Base-by-base conservation (phyloP, 2,329 filamentous ascomycete species). In the Verticillium longisporum region DNA sequence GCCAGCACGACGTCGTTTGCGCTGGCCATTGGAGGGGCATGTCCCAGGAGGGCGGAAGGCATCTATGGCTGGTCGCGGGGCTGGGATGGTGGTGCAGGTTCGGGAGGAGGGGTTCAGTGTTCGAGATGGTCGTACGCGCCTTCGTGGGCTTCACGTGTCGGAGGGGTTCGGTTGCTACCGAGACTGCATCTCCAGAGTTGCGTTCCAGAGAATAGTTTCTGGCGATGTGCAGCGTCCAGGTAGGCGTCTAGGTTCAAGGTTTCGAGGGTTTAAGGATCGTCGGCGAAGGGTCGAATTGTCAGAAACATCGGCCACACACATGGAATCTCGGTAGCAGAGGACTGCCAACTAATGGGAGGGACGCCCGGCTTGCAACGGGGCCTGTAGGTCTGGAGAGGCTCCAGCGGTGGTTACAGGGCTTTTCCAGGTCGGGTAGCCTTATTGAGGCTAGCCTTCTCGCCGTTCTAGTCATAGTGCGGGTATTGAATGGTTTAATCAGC, bases 1-100 rank as follows among this genome's bases (percentile, higher is more conserved):
- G 64, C 60, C 56, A 66, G 65, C 62, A 64, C 33, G 31, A 62
- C 59, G n/a, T 64, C 60, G 69, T 72, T 50, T 70, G 78, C 73
- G 69, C 78, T 74, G 67, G 81, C 81, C 72, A 85, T 77, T 79
- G 84, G 79, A 70, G 84, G 77, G 74, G 78, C 83, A 86, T 88
- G 76, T 72, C 81, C 80, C 71, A 80, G 73, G 68, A 81, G 74
- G 69, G 80, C 77, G 72, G 79, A 77, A 75, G 83, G 78, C 82
- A 85, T 85, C 75, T 78, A 72, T 68, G 67, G 65, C 18, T 21
- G 10, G 10, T 18, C 5, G 31, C 18, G 26, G 54, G n/a, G 54
- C 7, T 13, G 34, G 18, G 45, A 53, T 7, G 45, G 45, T 21
- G 18, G 45, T 31, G 26, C 26, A 53, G 45, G n/a, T 53, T 53